Base-by-base conservation (phyloP, 108 stramenopile species). In the Mediolabrus comicus region DNA sequence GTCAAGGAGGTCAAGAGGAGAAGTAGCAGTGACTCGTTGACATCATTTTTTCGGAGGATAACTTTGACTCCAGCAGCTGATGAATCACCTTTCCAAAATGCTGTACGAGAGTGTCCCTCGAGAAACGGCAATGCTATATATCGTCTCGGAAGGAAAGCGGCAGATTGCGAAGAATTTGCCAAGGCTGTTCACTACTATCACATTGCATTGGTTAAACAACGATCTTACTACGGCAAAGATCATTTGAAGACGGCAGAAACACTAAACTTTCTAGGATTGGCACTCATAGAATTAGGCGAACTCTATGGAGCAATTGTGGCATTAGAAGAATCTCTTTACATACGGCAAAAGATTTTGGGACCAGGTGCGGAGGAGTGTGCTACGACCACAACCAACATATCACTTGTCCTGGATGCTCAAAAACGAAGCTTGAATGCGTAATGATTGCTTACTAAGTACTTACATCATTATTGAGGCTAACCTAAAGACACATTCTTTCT, bases 161-260 rank as follows among this genome's bases (percentile, higher is more conserved):
- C 38, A 43, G 39, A 43, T 9, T n/a, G 16, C 25, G 39, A 27
- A 28, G 62, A 62, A 26, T 62, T 39, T 39, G 39, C 41, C 22
- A 62, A 62, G 26, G 62, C 62, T 26, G 62, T 62, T 13, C 11
- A 36, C 14, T 62, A 49, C 41, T 62, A 62, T 62, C 62, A 62
- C 62, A 43, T 62, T 46, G 62, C 62, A 24, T 55, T 66, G 0
- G 65, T 66, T 13, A 56, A 58, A 55, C 65, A 66, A 55, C 56
- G 65, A 43, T 14, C 56, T 24, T 58, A 58, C 31, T 58, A 58
- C 17, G 65, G 65, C 8, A 55, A 66, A 58, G 65, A 66, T 58
- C 55, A 66, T 22, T 14, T 22, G 9, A 26, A 58, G 19, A 58
- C 65, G 13, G 55, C 65, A 10, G 31, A 58, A 57, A 66, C 65